These are phyloP conservation scores for Nannochloropsis gaditana DNA, from an alignment of 108 stramenopile species.

Conservation along the genomic window DNA sequence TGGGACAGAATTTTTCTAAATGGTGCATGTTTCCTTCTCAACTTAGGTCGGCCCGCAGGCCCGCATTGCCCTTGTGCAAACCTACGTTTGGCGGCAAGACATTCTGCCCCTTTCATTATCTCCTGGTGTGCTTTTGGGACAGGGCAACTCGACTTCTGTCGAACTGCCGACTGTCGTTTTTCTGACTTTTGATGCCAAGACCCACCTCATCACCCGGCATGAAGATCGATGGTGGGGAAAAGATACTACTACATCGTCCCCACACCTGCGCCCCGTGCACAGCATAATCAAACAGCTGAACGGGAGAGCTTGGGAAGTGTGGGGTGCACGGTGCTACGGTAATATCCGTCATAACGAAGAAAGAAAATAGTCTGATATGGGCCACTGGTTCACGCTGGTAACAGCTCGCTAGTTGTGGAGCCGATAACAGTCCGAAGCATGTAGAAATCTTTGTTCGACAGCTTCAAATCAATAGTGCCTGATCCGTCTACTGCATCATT, in stretches of 20 bases:
- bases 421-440: too few relatives aligned
- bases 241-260: not conserved
- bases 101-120: not conserved
- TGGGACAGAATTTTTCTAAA: too few relatives aligned
- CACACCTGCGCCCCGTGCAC: not conserved
- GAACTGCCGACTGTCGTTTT: not conserved
- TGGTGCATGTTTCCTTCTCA: not conserved
- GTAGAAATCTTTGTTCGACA: too few relatives aligned
- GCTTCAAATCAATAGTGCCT: too few relatives aligned
- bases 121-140: not conserved
- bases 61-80: conserved; percentile 14
- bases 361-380: not conserved
- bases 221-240: conserved; percentile 10
- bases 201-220: conserved; percentile 9
- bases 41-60: conserved; percentile 1
- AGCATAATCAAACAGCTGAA: not conserved
- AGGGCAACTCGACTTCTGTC: not conserved
- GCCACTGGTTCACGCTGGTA: not conserved
- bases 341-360: not conserved
- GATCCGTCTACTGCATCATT: too few relatives aligned
- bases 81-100: not conserved
- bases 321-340: conserved; percentile 1
- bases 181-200: not conserved
- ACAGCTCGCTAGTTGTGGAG: too few relatives aligned
- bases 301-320: not conserved